Conservation (phyloP, 176 grass and related monocot species). For the Miscanthus lutarioriparius region DNA sequence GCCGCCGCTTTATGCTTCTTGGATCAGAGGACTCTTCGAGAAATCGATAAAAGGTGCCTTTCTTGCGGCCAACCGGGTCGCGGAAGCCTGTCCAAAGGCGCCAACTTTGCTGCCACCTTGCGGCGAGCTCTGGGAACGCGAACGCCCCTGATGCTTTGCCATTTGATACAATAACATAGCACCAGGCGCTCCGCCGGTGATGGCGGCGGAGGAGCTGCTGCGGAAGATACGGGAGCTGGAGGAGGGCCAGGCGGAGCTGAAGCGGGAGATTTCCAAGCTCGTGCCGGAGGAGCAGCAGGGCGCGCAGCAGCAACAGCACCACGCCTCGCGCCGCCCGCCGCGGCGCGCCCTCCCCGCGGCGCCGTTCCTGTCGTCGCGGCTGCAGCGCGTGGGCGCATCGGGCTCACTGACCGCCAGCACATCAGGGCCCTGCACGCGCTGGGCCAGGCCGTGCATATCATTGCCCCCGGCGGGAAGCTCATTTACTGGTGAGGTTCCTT, state of each 20-base stretch:
- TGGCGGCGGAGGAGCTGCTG: slow-evolving; percentile 56
- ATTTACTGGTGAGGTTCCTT: slow-evolving; percentile 67
- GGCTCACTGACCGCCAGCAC: slow-evolving; percentile 69
- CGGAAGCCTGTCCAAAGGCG: slow-evolving; percentile 9
- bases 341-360: slow-evolving; percentile 26
- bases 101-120: not conserved
- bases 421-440: slow-evolving; percentile 69
- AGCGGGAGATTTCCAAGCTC: slow-evolving; percentile 61
- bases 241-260: slow-evolving; percentile 60
- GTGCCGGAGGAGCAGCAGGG: slow-evolving; percentile 18
- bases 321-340: slow-evolving; percentile 27
- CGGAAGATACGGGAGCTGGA: slow-evolving; percentile 72
- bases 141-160: not conserved
- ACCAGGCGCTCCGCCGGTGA: not conserved
- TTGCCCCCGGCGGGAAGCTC: slow-evolving; percentile 55
- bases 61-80: not conserved
- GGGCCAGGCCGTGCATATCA: slow-evolving; percentile 81
- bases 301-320: slow-evolving; percentile 4
- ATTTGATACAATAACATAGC: slow-evolving; percentile 17
- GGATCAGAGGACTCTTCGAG: not conserved
- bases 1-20: slow-evolving; percentile 6
- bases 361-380: slow-evolving; percentile 21
- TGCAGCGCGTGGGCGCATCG: slow-evolving; percentile 38
- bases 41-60: not conserved
- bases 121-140: not conserved